Percentiles rank a stretch among this genome's conserved stretches.
Conservation (phyloP, 75 land plant species). For the Cupressus sempervirens region DNA sequence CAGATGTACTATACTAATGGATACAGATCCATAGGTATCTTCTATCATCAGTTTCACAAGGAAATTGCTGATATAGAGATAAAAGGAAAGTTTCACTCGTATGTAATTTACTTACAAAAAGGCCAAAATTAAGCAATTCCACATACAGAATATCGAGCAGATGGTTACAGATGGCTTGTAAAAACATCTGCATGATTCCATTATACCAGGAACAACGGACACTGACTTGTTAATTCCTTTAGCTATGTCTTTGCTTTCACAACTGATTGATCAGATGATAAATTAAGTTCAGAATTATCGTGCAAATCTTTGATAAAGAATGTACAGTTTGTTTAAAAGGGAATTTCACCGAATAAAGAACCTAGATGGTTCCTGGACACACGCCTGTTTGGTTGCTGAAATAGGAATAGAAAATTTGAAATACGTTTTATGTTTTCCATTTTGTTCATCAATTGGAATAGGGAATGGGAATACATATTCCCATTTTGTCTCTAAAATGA, state of each 20-base stretch:
- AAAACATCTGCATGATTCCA: conserved; percentile 74
- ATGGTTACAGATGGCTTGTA: conserved; percentile 82
- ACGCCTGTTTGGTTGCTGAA: too few relatives aligned
- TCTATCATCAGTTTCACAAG: conserved; percentile 57
- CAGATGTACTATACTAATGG: conserved; percentile 56
- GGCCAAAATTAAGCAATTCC: conserved; percentile 84
- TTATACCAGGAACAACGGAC: conserved; percentile 88
- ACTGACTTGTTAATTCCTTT: conserved; percentile 91
- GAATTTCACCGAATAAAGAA: conserved; percentile 56
- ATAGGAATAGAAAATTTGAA: too few relatives aligned
- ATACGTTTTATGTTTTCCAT: too few relatives aligned
- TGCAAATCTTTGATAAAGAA: conserved; percentile 86
- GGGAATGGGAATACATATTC: too few relatives aligned
- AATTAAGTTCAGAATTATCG: conserved; percentile 79
- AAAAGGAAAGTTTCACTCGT: conserved; percentile 55
- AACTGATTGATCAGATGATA: conserved; percentile 54
- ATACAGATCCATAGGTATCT: conserved; percentile 24
- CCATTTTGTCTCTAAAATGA: too few relatives aligned
- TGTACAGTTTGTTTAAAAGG: conserved; percentile 67
- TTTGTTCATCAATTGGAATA: too few relatives aligned
- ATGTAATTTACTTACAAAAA: conserved; percentile 75
- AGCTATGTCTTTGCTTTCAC: conserved; percentile 62
- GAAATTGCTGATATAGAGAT: conserved; percentile 61
- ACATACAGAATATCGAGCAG: conserved; percentile 73
- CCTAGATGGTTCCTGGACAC: conserved; percentile 93